Evolutionary conservation across 2,329 filamentous ascomycete species (phyloP).

Genomic region (Fusarium robinianum): DNA sequence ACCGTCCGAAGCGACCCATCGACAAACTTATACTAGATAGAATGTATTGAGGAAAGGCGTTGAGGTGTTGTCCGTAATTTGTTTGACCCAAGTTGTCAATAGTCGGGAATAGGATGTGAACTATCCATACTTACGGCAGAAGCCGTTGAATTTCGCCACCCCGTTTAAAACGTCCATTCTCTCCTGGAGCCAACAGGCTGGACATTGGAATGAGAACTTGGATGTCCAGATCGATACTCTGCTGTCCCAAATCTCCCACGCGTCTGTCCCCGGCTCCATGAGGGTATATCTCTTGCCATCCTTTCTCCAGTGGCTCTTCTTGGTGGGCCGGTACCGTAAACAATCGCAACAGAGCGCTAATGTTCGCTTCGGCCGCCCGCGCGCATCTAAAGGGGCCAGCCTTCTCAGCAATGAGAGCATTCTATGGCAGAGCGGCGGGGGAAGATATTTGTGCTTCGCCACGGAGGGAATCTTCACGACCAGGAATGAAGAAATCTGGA

Average conservation of each 20-base stretch:
- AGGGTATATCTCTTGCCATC: constrained; percentile 1
- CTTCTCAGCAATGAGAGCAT: constrained; percentile 1
- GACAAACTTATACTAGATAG: not conserved
- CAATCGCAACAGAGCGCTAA: constrained; percentile 7
- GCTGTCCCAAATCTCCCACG: constrained; percentile 1
- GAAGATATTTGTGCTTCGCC: not conserved
- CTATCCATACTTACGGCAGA: not conserved
- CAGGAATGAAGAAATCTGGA: constrained; percentile 6
- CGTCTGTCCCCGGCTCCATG: not conserved
- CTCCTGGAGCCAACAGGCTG: constrained; percentile 8
- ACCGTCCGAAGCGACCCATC: not conserved
- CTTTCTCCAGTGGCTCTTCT: constrained; percentile 6
- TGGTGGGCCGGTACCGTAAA: constrained; percentile 4
- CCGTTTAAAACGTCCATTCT: constrained; percentile 3
- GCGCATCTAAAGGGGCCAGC: constrained; percentile 2
- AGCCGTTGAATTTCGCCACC: not conserved
- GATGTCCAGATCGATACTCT: constrained; percentile 3
- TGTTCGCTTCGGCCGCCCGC: constrained; percentile 2
- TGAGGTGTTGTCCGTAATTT: not conserved
- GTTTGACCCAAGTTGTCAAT: not conserved
- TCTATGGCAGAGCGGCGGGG: not conserved
- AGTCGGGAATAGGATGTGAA: not conserved
- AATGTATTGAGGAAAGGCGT: not conserved
- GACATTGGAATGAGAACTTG: constrained; percentile 8
- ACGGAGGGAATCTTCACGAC: constrained; percentile 2